Evolutionary conservation across 768 basidiomycete genomes (phyloP), one percentile per base, ranked within the genome.

Genomic region (Xanthoconium purpureum): DNA sequence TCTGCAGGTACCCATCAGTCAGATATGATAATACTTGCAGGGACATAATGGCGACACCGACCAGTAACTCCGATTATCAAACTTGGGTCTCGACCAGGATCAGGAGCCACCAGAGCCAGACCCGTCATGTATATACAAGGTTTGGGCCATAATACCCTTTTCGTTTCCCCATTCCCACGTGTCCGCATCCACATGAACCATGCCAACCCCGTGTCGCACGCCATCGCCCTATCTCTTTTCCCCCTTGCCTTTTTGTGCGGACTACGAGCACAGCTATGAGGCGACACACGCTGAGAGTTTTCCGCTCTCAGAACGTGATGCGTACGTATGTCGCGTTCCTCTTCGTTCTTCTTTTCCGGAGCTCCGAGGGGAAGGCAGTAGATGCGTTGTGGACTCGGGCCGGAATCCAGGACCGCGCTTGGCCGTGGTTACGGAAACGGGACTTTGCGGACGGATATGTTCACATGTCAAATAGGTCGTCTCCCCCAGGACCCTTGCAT

Each of bases 311-410:
- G 51, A 51, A 14, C 47, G 36, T 30, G 54, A 47, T 48, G 42
- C 44, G 50, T 50, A 61, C 50, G 50, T 58, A 59, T 56, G 54
- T 48, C 10, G 24, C 17, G 5, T 38, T 32, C 18, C 18, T 20
- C 55, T 56, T 57, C 43, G 3, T 12, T 44, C 39, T 47, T 58
- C 48, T 57, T 47, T 51, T 54, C 54, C 63, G 65, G 36, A 56
- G 33, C 9, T 66, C 65, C 65, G 65, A 66, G 66, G 65, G 42
- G 43, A 55, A 40, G 18, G 33, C 28, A 17, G 11, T n/a, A 13
- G 7, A 17, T n/a, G 30, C 6, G 47, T 14, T 5, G 39, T 43
- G 35, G 44, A 47, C 38, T 20, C 37, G 44, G 35, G 13, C 55
- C 55, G 51, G 54, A 37, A 53, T 57, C 13, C 13, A 40, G 39